A percentile compares a stretch with the other conserved stretches of the same genome.
Evolutionary conservation across 257 asterid genomes (phyloP).

Genomic region (Thymus quinquecostatus): DNA sequence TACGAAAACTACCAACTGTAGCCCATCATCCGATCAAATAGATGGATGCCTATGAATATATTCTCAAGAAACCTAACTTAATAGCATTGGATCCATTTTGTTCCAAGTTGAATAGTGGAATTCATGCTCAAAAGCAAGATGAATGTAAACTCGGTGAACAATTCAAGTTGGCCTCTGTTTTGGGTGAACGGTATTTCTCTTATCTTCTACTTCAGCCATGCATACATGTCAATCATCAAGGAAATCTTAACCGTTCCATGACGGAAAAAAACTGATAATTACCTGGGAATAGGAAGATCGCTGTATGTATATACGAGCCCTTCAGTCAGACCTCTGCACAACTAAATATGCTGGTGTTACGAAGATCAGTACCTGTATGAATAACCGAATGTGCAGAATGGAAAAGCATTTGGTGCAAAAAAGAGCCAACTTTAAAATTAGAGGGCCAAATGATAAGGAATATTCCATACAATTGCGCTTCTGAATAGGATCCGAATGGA

Average conservation of each 20-base stretch:
- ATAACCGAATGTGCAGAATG: not conserved
- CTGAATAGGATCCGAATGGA: not conserved
- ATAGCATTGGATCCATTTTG: not conserved
- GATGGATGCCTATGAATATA: slow-evolving; percentile 22
- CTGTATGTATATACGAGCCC: not conserved
- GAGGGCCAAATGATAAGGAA: not conserved
- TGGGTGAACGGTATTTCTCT: not conserved
- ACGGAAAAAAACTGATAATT: not conserved
- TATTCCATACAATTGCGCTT: not conserved
- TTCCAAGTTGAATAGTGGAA: not conserved
- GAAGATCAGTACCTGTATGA: not conserved
- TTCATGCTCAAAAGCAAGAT: slow-evolving; percentile 16
- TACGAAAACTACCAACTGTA: not conserved
- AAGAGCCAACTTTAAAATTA: not conserved
- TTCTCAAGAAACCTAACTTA: slow-evolving; percentile 9
- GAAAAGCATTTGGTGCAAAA: not conserved
- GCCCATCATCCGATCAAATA: slow-evolving; percentile 9
- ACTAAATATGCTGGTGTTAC: not conserved
- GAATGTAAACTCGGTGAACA: not conserved
- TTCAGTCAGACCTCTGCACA: not conserved
- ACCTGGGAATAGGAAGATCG: not conserved
- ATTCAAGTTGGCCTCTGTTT: not conserved
- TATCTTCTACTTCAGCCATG: too few species aligned
- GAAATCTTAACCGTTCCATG: not conserved
- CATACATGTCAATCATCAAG: not conserved